These are phyloP conservation scores for Rhodotorula sp. DNA, from an alignment of 1,284 basidiomycete species.

Conservation along the genomic window DNA sequence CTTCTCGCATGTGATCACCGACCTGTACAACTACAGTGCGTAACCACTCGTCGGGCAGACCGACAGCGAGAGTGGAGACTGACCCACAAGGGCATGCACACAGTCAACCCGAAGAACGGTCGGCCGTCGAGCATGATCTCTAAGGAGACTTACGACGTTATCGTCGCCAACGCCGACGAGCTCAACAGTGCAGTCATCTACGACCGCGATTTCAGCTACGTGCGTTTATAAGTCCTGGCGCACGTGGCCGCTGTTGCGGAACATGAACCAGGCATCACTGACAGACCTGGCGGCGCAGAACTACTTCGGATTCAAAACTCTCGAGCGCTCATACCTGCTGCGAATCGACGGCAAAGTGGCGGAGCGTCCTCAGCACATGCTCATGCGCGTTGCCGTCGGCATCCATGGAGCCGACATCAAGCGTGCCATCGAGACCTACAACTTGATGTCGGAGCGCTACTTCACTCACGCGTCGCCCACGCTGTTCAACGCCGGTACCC, in stretches of 20 bases:
- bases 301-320: constrained; percentile 96
- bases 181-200: constrained; percentile 97
- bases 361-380: constrained; percentile 97
- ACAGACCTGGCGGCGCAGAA: constrained; percentile 52
- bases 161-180: constrained; percentile 75
- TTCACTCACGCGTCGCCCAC: constrained; percentile 99
- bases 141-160: constrained; percentile 76
- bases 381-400: constrained; percentile 98
- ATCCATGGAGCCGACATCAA: constrained; percentile 92
- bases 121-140: constrained; percentile 87
- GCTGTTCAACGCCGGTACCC: constrained; percentile 97
- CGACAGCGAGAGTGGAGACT: background rate
- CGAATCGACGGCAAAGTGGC: constrained; percentile 92
- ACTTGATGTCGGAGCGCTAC: constrained; percentile 84
- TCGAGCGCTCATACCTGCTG: constrained; percentile 96
- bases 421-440: constrained; percentile 76
- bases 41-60: constrained; percentile 3
- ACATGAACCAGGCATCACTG: too few species aligned
- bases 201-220: constrained; percentile 96
- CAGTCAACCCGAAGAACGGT: constrained; percentile 95
- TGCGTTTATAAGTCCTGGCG: constrained; percentile 49
- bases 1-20: constrained; percentile 87
- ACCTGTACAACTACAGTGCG: constrained; percentile 84
- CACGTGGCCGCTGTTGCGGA: background rate
- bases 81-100: background rate